phyloP scores from a whole-genome alignment of 441 rosid genomes.

The Flueggea neowawraea region DNA sequence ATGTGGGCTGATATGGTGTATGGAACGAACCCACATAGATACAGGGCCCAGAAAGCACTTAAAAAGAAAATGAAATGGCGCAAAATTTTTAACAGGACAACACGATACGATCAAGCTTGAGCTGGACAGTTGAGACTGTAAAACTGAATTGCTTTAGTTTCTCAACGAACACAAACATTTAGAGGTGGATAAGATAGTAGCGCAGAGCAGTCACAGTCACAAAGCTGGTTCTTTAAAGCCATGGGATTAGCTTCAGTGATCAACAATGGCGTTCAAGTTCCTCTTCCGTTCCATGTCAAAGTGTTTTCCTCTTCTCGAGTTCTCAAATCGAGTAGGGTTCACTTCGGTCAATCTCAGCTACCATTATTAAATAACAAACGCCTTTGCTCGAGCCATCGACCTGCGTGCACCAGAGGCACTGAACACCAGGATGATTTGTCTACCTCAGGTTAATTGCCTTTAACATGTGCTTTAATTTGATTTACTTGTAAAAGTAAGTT shows the following conservation, averaged over 20 bases:
- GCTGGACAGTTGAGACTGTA: too few species aligned
- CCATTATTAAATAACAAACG: background rate
- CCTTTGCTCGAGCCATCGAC: conserved; percentile 18
- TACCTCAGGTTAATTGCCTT: conserved; percentile 35
- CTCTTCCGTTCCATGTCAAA: conserved; percentile 30
- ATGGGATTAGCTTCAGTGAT: conserved; percentile 48
- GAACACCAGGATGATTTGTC: conserved; percentile 57
- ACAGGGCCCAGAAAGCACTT: too few species aligned
- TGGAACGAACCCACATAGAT: too few species aligned
- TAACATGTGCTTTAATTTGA: background rate
- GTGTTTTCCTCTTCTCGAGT: conserved; percentile 22
- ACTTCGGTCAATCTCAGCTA: conserved; percentile 6
- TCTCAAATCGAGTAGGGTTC: conserved; percentile 27
- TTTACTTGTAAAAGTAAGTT: background rate
- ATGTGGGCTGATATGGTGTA: too few species aligned
- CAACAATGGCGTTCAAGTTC: conserved; percentile 41
- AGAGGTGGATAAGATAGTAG: too few species aligned
- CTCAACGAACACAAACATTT: too few species aligned
- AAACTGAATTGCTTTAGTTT: too few species aligned
- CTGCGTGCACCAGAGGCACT: conserved; percentile 40
- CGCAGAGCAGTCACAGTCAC: too few species aligned
- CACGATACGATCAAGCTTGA: too few species aligned
- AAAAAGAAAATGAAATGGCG: too few species aligned
- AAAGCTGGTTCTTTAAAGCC: too few species aligned
- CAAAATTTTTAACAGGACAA: too few species aligned